phyloP scores from a whole-genome alignment of 78 protist genomes.

The Chrysochromulina parva region DNA sequence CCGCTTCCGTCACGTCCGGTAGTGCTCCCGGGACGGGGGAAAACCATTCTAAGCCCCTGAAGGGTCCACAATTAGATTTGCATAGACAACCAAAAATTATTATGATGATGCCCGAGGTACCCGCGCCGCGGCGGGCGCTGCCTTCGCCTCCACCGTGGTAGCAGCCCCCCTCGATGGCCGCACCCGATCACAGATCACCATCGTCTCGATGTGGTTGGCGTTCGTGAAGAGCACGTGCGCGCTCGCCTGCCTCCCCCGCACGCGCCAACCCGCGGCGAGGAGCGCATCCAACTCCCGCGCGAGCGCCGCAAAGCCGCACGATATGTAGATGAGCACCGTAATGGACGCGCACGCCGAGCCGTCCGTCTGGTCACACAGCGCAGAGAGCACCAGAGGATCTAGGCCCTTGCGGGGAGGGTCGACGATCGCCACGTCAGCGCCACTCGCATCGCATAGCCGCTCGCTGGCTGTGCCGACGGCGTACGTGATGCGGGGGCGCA shows the following conservation, averaged over 20 bases:
- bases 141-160: no score
- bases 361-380: not conserved
- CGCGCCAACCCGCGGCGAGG: not conserved
- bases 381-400: not conserved
- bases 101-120: no score
- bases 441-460: not conserved
- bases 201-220: constrained; percentile 2
- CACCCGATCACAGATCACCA: not conserved
- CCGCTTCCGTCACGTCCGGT: no score
- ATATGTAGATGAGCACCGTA: not conserved
- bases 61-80: no score
- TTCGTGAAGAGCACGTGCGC: constrained; percentile 9
- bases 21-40: no score
- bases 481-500: not conserved
- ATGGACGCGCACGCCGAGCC: not conserved
- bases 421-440: not conserved
- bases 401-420: constrained; percentile 31
- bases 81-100: no score
- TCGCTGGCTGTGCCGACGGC: not conserved
- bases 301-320: not conserved
- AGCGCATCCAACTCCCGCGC: not conserved
- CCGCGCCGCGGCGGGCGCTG: no score
- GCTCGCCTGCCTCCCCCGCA: not conserved
- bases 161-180: no score
- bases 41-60: no score